Percentiles rank a stretch among this genome's conserved stretches.
Conservation (phyloP, 2,329 filamentous ascomycete genomes). For the Colletotrichum cereale region DNA sequence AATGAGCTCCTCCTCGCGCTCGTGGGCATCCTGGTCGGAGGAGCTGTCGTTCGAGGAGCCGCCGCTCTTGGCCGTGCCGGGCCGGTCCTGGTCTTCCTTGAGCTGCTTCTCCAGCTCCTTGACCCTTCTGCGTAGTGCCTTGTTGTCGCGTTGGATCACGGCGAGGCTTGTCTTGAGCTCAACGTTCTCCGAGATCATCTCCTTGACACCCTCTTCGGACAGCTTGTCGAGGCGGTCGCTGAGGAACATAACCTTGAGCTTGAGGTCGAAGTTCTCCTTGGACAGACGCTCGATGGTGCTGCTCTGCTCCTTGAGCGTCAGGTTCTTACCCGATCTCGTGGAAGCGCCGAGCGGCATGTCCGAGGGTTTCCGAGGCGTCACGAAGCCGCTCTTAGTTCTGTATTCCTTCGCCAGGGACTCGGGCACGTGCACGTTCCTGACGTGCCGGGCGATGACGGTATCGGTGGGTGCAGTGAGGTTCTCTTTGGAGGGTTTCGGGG, state of each 20-base stretch:
- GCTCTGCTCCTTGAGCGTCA: slow-evolving; percentile 97
- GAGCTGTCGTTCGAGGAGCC: slow-evolving; percentile 68
- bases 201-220: slow-evolving; percentile 95
- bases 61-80: slow-evolving; percentile 69
- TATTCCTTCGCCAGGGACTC: slow-evolving; percentile 90
- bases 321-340: slow-evolving; percentile 71
- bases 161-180: slow-evolving; percentile 92
- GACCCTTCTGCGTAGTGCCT: slow-evolving; percentile 81
- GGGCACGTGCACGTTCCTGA: slow-evolving; percentile 90
- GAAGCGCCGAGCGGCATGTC: slow-evolving; percentile 65
- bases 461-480: slow-evolving; percentile 79
- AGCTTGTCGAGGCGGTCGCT: slow-evolving; percentile 93
- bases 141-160: slow-evolving; percentile 91
- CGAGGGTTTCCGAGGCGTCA: slow-evolving; percentile 68
- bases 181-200: slow-evolving; percentile 98
- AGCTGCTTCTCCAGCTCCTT: slow-evolving; percentile 89
- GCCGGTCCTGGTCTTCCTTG: slow-evolving; percentile 73
- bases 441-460: slow-evolving; percentile 87
- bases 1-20: slow-evolving; percentile 86
- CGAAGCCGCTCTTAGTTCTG: slow-evolving; percentile 77
- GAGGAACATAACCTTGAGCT: slow-evolving; percentile 97
- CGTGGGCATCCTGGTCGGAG: slow-evolving; percentile 71
- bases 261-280: slow-evolving; percentile 98
- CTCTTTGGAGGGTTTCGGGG: slow-evolving; percentile 73
- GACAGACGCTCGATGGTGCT: slow-evolving; percentile 95